Base-by-base conservation (phyloP, 2,329 filamentous ascomycete species). In the Cladosporium phlei region DNA sequence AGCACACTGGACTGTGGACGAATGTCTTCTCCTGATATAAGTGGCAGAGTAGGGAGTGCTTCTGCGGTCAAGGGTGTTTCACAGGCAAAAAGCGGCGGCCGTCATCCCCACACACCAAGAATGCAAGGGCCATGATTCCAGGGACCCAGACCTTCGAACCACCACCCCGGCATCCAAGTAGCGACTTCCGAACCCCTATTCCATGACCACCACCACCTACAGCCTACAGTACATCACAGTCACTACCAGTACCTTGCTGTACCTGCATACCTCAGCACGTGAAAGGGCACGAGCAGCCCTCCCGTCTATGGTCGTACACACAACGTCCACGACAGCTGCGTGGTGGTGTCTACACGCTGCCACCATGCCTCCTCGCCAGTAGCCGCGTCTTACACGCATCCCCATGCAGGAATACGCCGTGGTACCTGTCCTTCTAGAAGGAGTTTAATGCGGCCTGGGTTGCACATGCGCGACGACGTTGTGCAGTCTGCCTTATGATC, bases 311-410 rank as follows among this genome's bases (percentile, higher is more conserved):
- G 9, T 19, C 22, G 7, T 17, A 37, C 30, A 11, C 42, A 45
- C 42, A n/a, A n/a, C n/a, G n/a, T n/a, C n/a, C n/a, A 45, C 32
- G 24, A 45, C 42, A 19, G n/a, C n/a, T 25, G 22, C 19, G 3
- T 37, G 24, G 20, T 43, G 29, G 25, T 25, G 7, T 37, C 12
- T 35, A 34, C 42, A 37, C 32, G 42, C 32, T 24, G 42, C 42
- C 42, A 35, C 38, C 42, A 35, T 45, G 42, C 42, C 24, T 35
- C 16, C 24, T 45, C 42, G 42, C 42, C 32, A 28, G 32, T 27
- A 45, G 22, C 42, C 42, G 42, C 42, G 32, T 45, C 42, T 45
- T 45, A 45, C 42, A 45, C 42, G 42, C 42, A 45, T 37, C 32
- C n/a, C 20, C 21, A 45, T 35, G 42, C 42, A 45, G 42, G 42